Evolutionary conservation across 257 asterid genomes (phyloP).

Genomic region (Jasminum sambac): DNA sequence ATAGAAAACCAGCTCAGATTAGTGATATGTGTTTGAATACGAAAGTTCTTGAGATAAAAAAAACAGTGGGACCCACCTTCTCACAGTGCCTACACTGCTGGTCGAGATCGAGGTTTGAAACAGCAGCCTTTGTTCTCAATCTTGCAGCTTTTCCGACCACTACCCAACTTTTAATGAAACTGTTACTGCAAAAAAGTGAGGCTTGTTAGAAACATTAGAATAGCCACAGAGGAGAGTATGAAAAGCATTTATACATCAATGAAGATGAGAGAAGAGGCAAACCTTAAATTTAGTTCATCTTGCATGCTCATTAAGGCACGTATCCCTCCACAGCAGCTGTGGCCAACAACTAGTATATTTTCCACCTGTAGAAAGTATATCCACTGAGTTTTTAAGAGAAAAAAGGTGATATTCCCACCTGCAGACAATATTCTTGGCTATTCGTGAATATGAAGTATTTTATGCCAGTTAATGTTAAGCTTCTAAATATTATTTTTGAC

Average conservation of each 20-base stretch:
- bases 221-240: constrained; percentile 7
- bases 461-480: background rate
- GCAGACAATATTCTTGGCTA: no score
- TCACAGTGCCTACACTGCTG: constrained; percentile 96
- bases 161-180: constrained; percentile 89
- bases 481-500: background rate
- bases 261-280: constrained; percentile 20
- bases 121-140: constrained; percentile 63
- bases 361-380: constrained; percentile 57
- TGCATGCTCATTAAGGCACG: constrained; percentile 89
- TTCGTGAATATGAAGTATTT: background rate
- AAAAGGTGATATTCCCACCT: background rate
- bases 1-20: background rate
- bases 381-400: background rate
- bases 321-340: constrained; percentile 97
- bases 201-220: constrained; percentile 24
- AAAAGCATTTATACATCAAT: background rate
- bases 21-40: background rate
- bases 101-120: constrained; percentile 76
- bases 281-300: constrained; percentile 70
- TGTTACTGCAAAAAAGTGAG: constrained; percentile 51
- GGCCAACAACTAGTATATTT: constrained; percentile 82
- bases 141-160: constrained; percentile 61
- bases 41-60: background rate
- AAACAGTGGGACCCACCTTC: constrained; percentile 50